Evolutionary conservation across 805 yeast species (phyloP).

Genomic region (Sugiyamaella smithiae): DNA sequence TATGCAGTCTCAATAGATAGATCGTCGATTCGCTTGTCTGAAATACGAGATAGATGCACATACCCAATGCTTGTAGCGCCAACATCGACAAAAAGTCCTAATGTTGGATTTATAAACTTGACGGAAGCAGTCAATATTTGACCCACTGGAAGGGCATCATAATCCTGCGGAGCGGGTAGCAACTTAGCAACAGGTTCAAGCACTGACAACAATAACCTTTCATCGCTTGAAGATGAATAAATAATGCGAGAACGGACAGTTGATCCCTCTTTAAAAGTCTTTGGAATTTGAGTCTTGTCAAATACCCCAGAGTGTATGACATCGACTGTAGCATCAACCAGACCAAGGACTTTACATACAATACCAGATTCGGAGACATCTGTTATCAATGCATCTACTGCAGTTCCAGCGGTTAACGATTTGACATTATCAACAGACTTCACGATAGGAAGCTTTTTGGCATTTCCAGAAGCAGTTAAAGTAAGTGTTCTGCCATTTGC

Average conservation of each 20-base stretch:
- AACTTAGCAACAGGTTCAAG: constrained; percentile 52
- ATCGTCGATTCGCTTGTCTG: constrained; percentile 39
- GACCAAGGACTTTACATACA: constrained; percentile 68
- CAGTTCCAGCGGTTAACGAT: constrained; percentile 79
- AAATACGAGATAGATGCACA: constrained; percentile 70
- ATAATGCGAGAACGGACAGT: constrained; percentile 66
- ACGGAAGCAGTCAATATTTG: constrained; percentile 57
- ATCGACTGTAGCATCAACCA: constrained; percentile 68
- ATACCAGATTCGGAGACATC: constrained; percentile 62
- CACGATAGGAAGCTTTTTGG: constrained; percentile 47
- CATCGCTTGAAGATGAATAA: constrained; percentile 44
- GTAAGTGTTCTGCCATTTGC: constrained; percentile 56
- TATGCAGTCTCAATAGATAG: constrained; percentile 37
- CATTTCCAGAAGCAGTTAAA: constrained; percentile 47
- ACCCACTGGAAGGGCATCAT: constrained; percentile 77
- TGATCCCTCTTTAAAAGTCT: constrained; percentile 66
- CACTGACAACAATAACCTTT: constrained; percentile 61
- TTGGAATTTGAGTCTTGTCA: constrained; percentile 45
- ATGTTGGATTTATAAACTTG: constrained; percentile 44
- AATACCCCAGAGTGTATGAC: constrained; percentile 59
- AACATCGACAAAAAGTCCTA: constrained; percentile 41
- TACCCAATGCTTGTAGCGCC: constrained; percentile 61
- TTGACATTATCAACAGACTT: constrained; percentile 68
- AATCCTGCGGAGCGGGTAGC: constrained; percentile 28
- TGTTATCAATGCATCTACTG: constrained; percentile 69